Evolutionary conservation across 2,329 filamentous ascomycete genomes (phyloP).

Genomic region (Monilinia aucupariae): DNA sequence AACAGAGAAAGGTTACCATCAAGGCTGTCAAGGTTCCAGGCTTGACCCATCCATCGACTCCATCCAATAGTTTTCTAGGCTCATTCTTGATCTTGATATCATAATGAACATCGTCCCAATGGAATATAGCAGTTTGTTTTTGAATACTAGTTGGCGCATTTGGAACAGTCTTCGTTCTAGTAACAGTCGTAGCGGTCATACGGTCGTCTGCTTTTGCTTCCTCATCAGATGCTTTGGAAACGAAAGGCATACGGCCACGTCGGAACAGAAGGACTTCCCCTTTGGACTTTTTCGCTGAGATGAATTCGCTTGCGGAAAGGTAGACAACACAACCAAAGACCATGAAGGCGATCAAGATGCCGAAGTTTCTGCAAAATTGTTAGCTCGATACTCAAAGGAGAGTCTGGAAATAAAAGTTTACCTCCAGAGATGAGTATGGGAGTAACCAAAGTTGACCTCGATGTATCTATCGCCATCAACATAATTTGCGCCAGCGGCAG

Average conservation of each 20-base stretch:
- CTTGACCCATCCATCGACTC: constrained; percentile 91
- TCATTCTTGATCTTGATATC: constrained; percentile 73
- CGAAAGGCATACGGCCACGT: constrained; percentile 49
- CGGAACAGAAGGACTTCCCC: constrained; percentile 73
- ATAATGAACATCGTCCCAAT: constrained; percentile 44
- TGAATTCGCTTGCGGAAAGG: constrained; percentile 59
- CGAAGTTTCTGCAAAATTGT: constrained; percentile 49
- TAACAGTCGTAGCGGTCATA: constrained; percentile 38
- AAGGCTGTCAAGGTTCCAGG: constrained; percentile 83
- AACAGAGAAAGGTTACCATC: constrained; percentile 46
- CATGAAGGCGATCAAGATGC: constrained; percentile 61
- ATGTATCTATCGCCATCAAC: constrained; percentile 59
- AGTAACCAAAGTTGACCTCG: constrained; percentile 51
- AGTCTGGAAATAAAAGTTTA: neutral
- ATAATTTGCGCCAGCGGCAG: constrained; percentile 45
- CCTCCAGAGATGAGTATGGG: constrained; percentile 57
- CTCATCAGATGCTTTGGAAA: constrained; percentile 22
- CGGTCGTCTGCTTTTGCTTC: constrained; percentile 24
- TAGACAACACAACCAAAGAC: constrained; percentile 57
- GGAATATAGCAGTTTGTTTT: constrained; percentile 49
- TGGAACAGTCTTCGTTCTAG: constrained; percentile 50
- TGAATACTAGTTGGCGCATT: constrained; percentile 31
- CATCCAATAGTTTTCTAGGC: constrained; percentile 68
- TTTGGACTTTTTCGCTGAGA: constrained; percentile 65
- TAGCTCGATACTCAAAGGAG: constrained; percentile 27